Evolutionary conservation across 306 rosid species (phyloP).

Genomic region (Abrus precatorius): DNA sequence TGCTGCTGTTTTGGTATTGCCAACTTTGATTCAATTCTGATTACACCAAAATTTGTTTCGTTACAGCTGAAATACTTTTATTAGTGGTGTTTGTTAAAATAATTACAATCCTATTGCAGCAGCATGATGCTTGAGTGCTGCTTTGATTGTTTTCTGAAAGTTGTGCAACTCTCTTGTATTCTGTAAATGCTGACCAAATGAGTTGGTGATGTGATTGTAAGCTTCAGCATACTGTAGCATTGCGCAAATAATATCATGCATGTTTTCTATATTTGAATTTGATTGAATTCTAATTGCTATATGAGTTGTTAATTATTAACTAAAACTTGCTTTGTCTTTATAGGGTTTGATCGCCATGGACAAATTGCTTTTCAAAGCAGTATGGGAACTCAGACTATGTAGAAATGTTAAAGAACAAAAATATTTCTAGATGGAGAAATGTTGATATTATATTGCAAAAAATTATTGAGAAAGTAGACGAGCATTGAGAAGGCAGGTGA

Average conservation of each 20-base stretch:
- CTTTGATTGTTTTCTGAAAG: slow-evolving; percentile 9
- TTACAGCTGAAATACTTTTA: neutral
- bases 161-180: slow-evolving; percentile 19
- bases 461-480: slow-evolving; percentile 35
- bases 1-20: neutral
- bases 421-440: slow-evolving; percentile 42
- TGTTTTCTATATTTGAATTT: slow-evolving; percentile 35
- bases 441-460: slow-evolving; percentile 38
- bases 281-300: slow-evolving; percentile 23
- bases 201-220: neutral
- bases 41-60: neutral
- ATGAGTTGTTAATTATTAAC: slow-evolving; percentile 27
- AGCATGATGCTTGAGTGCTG: neutral
- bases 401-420: slow-evolving; percentile 32
- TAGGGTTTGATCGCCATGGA: slow-evolving; percentile 43
- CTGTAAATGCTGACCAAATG: slow-evolving; percentile 28
- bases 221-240: neutral
- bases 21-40: neutral
- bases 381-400: slow-evolving; percentile 34
- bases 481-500: slow-evolving; percentile 21
- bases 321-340: slow-evolving; percentile 33
- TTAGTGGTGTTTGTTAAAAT: neutral
- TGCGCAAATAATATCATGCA: neutral
- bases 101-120: neutral
- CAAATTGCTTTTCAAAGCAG: slow-evolving; percentile 14